Conservation (phyloP, 2,329 filamentous ascomycete species). For the Nemania bipapillata region DNA sequence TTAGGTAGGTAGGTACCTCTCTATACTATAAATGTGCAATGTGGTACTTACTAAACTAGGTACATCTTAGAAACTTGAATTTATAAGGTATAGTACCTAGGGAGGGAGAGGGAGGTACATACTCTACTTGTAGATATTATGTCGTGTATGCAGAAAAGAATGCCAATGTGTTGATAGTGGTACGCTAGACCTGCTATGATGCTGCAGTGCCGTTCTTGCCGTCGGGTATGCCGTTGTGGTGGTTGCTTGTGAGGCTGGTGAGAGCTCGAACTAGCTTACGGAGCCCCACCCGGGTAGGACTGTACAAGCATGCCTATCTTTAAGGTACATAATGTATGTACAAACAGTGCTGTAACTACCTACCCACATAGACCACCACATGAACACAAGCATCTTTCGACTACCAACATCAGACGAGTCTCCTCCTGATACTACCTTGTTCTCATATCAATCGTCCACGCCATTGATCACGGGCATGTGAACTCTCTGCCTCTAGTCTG, state of each 20-base stretch:
- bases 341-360: background rate
- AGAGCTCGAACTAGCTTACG: conserved; percentile 1
- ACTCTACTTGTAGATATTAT: no score
- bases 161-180: background rate
- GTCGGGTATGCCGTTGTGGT: conserved; percentile 24
- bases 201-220: conserved; percentile 20
- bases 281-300: background rate
- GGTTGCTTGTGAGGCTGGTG: conserved; percentile 22
- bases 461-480: conserved; percentile 44
- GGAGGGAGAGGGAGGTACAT: no score
- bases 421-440: background rate
- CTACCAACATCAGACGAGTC: background rate
- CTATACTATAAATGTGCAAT: background rate
- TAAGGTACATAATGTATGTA: background rate
- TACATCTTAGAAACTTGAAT: background rate
- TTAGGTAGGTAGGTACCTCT: no score
- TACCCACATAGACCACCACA: background rate
- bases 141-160: background rate
- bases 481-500: conserved; percentile 41
- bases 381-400: background rate
- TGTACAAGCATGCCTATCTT: background rate
- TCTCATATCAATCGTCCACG: conserved; percentile 10
- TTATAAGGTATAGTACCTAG: background rate
- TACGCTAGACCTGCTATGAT: background rate
- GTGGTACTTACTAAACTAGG: background rate